Evolutionary conservation across 208 protist genomes (phyloP), one percentile per base, ranked within the genome.

Genomic region (Trypanosoma vivax): DNA sequence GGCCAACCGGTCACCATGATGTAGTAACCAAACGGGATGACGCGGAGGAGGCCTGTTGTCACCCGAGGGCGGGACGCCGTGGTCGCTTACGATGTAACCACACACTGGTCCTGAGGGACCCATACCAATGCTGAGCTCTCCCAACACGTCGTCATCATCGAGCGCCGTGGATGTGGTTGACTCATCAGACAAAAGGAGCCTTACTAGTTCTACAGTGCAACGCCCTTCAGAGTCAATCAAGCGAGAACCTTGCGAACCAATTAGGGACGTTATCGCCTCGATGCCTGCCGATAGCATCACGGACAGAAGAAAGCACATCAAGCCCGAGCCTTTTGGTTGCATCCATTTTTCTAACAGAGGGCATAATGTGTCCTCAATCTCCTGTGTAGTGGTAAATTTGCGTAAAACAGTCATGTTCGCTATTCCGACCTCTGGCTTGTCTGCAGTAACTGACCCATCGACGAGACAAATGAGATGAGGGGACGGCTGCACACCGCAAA

Each of bases 21-120:
- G 63, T 10, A 95, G n/a, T 16, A 95, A 75, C 85, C 88, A 95
- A 42, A 84, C 81, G 9, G 88, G 74, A 29, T 70, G 57, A 2
- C 31, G 48, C 13, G 83, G 81, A 7, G 61, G 67, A 4, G 77
- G 21, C 2, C 37, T 54, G 9, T 65, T 13, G 2, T 23, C 46
- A 31, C 40, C 37, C 14, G 50, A 14, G 7, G 1, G n/a, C 16
- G 14, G 35, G 21, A 35, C 58, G 16, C 50, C 49, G n/a, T 4
- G 30, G 24, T 19, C 31, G 11, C 21, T 56, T 11, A 49, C 49
- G 23, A 50, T 25, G 34, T 49, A 64, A 4, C 58, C 58, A 25
- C 58, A 64, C 5, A 13, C 16, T 23, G 41, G 35, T 16, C 38
- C 10, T 27, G 13, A 43, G 21, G 30, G 16, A 21, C 2, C 28